These are phyloP conservation scores for Trypanosoma theileri DNA, from an alignment of 208 protist species.

Conservation along the genomic window DNA sequence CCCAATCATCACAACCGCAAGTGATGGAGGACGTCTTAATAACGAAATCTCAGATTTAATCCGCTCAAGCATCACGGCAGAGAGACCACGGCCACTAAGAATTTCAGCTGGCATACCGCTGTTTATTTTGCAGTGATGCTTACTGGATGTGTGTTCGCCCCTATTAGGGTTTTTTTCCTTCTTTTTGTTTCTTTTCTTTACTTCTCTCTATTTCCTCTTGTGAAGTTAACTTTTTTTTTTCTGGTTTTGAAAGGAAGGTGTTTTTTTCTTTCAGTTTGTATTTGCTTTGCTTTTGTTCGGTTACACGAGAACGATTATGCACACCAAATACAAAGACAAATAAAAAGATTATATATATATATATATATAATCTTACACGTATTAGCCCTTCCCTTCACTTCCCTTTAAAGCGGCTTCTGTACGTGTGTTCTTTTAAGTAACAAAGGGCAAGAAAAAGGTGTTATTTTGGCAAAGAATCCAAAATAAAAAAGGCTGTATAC, in stretches of 20 bases:
- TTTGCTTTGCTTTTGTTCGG: too few species aligned
- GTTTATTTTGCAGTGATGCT: background rate
- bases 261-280: background rate
- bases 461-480: too few species aligned
- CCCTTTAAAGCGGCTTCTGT: too few species aligned
- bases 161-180: background rate
- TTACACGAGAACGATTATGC: background rate
- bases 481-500: too few species aligned
- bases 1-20: conserved; percentile 95
- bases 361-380: too few species aligned
- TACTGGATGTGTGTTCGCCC: background rate
- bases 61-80: conserved; percentile 38
- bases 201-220: background rate
- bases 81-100: conserved; percentile 44
- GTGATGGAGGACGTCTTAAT: conserved; percentile 55
- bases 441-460: too few species aligned
- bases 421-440: too few species aligned
- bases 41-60: conserved; percentile 33
- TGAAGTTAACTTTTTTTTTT: background rate
- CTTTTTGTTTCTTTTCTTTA: background rate
- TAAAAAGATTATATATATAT: too few species aligned
- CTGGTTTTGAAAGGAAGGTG: background rate
- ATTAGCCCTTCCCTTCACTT: too few species aligned
- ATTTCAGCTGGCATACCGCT: conserved; percentile 34
- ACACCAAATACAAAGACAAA: conserved; percentile 10